Evolutionary conservation across 1,284 basidiomycete genomes (phyloP).

Genomic region (Puccinia triticina): DNA sequence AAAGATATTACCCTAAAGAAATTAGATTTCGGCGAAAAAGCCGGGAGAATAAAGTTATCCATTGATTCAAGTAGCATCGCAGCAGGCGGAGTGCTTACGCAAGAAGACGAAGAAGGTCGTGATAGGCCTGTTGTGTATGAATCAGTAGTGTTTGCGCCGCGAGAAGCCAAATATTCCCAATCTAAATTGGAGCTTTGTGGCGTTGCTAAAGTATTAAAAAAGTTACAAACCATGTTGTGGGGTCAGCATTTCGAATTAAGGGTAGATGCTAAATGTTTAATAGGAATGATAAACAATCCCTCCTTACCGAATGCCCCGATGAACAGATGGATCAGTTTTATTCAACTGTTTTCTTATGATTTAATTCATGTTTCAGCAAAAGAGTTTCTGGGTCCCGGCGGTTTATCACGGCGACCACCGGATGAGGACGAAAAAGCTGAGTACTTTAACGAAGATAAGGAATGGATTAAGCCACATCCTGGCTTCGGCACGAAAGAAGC

Average conservation of each 20-base stretch:
- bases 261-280: too few species aligned
- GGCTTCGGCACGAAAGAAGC: neutral
- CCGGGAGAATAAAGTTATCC: neutral
- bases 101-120: too few species aligned
- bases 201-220: too few species aligned
- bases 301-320: slow-evolving; percentile 10
- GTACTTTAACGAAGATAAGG: too few species aligned
- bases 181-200: too few species aligned
- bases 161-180: too few species aligned
- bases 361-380: slow-evolving; percentile 16
- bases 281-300: too few species aligned
- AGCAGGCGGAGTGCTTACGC: too few species aligned
- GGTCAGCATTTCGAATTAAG: too few species aligned
- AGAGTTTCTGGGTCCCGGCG: neutral
- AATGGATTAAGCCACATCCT: slow-evolving; percentile 13
- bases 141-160: too few species aligned
- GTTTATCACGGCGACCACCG: neutral
- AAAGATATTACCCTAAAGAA: slow-evolving; percentile 1
- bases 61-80: slow-evolving; percentile 18
- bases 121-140: slow-evolving; percentile 3
- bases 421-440: neutral
- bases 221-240: too few species aligned
- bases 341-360: slow-evolving; percentile 20
- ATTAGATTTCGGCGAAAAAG: neutral
- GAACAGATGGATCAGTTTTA: slow-evolving; percentile 18